phyloP scores from a whole-genome alignment of 176 grass and related monocot genomes.

The Tillandsia fasciculata region DNA sequence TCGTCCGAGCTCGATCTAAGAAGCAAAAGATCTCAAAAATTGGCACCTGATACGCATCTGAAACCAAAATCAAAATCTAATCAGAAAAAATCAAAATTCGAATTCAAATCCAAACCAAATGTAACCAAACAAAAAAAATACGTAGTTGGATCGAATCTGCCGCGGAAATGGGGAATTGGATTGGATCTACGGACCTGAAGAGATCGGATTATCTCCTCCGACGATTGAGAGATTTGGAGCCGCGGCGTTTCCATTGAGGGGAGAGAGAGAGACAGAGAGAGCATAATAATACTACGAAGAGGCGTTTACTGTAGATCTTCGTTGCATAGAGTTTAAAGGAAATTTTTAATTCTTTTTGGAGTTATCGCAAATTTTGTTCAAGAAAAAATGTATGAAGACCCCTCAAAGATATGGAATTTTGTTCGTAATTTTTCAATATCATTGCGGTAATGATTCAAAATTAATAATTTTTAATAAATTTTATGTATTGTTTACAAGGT shows the following conservation, averaged over 20 bases:
- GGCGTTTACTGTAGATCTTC: neutral
- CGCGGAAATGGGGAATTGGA: neutral
- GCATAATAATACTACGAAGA: neutral
- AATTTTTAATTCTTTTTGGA: too few species aligned
- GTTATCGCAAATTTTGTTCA: too few species aligned
- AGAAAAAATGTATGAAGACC: too few species aligned
- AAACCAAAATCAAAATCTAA: neutral
- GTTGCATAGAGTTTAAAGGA: too few species aligned
- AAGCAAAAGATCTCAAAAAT: constrained; percentile 24
- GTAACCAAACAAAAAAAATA: neutral
- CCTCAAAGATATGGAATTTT: too few species aligned
- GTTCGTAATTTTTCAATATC: too few species aligned
- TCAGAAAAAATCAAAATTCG: neutral
- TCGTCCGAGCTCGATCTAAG: constrained; percentile 3
- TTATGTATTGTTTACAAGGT: too few species aligned
- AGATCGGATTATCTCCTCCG: neutral
- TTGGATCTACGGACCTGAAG: neutral
- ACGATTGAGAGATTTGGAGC: constrained; percentile 19
- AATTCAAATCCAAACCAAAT: constrained; percentile 1
- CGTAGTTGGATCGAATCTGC: neutral
- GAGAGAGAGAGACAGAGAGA: neutral
- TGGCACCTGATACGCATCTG: constrained; percentile 11
- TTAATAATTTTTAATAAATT: too few species aligned
- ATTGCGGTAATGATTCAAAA: too few species aligned
- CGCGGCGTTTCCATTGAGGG: constrained; percentile 35